phyloP scores from a whole-genome alignment of 2,329 filamentous ascomycete species.

The Mollisiaceae sp. region DNA sequence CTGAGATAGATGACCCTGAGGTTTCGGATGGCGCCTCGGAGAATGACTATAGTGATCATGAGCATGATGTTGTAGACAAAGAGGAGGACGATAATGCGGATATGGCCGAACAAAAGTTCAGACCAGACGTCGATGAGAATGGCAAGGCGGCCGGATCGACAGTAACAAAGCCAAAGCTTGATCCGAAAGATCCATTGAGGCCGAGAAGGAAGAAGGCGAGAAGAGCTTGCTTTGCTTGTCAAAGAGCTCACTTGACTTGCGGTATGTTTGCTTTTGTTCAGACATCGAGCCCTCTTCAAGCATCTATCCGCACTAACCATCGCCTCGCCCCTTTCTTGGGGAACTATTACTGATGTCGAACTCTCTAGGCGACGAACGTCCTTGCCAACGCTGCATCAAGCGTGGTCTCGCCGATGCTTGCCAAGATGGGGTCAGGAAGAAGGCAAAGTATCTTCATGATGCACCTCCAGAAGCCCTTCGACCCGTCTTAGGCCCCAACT shows the following conservation, averaged over 20 bases:
- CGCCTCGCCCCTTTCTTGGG: neutral
- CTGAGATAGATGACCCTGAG: slow-evolving; percentile 43
- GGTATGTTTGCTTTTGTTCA: slow-evolving; percentile 67
- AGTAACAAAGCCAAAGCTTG: slow-evolving; percentile 65
- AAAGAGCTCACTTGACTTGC: slow-evolving; percentile 95
- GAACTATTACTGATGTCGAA: slow-evolving; percentile 7
- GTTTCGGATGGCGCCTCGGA: slow-evolving; percentile 44
- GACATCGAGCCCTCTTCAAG: slow-evolving; percentile 22
- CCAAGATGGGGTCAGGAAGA: slow-evolving; percentile 96
- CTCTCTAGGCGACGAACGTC: slow-evolving; percentile 83
- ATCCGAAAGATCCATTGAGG: slow-evolving; percentile 87
- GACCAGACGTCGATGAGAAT: slow-evolving; percentile 40
- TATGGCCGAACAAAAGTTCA: slow-evolving; percentile 43
- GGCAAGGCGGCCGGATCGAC: slow-evolving; percentile 44
- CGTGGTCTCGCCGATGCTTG: slow-evolving; percentile 88
- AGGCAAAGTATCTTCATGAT: slow-evolving; percentile 98
- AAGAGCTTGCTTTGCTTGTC: slow-evolving; percentile 94
- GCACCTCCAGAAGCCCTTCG: slow-evolving; percentile 87
- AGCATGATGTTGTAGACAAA: slow-evolving; percentile 40
- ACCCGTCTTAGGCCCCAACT: slow-evolving; percentile 78
- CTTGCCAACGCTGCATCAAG: slow-evolving; percentile 93
- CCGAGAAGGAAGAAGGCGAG: slow-evolving; percentile 95
- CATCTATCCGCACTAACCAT: too few species aligned
- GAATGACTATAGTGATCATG: slow-evolving; percentile 44
- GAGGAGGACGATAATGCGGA: slow-evolving; percentile 42